These are phyloP conservation scores for Eucalyptus sp. DNA, from an alignment of 345 rosid genomes.

Conservation along the genomic window DNA sequence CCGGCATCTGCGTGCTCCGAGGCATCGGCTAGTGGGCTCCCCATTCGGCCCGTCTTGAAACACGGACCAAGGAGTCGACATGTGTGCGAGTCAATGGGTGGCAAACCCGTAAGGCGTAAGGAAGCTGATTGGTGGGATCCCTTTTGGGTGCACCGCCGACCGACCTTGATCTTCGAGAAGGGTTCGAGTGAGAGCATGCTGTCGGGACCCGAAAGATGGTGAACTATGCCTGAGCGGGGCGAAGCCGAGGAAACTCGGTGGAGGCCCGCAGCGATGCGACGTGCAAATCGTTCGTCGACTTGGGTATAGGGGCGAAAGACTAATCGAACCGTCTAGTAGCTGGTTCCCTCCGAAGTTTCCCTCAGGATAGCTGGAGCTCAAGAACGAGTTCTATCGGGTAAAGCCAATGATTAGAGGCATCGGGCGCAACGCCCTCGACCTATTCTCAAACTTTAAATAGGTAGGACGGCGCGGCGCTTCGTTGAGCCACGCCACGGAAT, in stretches of 20 bases:
- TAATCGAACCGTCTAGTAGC: constrained; percentile 50
- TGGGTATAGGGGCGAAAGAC: constrained; percentile 61
- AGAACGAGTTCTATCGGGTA: background rate
- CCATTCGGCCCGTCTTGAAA: constrained; percentile 34
- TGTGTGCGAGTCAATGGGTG: too few species aligned
- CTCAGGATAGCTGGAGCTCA: background rate
- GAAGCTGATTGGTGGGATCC: too few species aligned
- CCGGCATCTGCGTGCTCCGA: too few species aligned
- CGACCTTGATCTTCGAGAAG: too few species aligned
- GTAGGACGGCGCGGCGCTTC: too few species aligned
- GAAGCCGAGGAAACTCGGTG: background rate
- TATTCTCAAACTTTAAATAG: too few species aligned
- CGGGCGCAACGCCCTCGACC: too few species aligned
- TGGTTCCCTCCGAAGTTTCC: constrained; percentile 19
- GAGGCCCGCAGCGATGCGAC: background rate
- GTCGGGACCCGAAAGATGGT: background rate
- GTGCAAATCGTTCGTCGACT: constrained; percentile 44
- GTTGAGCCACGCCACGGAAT: too few species aligned
- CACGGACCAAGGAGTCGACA: constrained; percentile 32
- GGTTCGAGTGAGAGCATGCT: too few species aligned
- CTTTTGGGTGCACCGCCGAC: too few species aligned
- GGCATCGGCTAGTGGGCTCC: too few species aligned
- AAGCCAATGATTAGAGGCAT: background rate
- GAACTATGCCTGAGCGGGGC: background rate
- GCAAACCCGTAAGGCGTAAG: too few species aligned